Conservation (phyloP, 805 yeast genomes). For the Teunomyces aglyptinius region DNA sequence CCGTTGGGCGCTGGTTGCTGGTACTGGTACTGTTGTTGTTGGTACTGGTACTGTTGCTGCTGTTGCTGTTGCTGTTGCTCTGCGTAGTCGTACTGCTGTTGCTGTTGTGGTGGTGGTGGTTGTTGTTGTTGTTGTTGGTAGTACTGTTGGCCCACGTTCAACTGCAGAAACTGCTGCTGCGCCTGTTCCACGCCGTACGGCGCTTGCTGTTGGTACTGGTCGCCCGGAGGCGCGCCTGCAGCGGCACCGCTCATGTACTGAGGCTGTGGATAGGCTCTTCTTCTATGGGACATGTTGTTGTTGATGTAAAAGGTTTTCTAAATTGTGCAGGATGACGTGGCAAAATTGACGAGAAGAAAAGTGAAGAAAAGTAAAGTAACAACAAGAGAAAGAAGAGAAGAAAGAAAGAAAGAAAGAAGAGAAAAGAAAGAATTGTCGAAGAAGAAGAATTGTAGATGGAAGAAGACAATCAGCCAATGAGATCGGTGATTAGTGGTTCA, state of each 20-base stretch:
- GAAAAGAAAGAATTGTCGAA: background rate
- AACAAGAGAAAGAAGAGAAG: background rate
- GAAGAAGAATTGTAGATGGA: background rate
- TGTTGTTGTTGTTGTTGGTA: constrained; percentile 14
- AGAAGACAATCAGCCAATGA: no score
- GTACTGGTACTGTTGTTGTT: constrained; percentile 12
- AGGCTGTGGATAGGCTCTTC: constrained; percentile 50
- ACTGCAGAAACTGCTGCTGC: constrained; percentile 29
- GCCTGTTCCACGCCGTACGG: constrained; percentile 33
- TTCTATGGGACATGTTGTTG: constrained; percentile 33
- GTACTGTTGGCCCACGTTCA: constrained; percentile 23
- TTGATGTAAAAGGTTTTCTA: constrained; percentile 4
- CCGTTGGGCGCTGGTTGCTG: constrained; percentile 14
- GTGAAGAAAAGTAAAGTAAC: background rate
- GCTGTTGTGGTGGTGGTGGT: constrained; percentile 10
- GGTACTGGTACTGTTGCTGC: constrained; percentile 7
- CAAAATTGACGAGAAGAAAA: background rate
- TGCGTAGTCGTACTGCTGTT: constrained; percentile 13
- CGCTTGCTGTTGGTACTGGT: constrained; percentile 12
- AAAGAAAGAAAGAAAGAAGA: background rate
- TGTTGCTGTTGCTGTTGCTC: constrained; percentile 14
- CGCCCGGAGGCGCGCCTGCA: constrained; percentile 15
- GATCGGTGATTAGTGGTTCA: no score
- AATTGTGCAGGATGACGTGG: constrained; percentile 8
- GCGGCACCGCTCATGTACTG: constrained; percentile 28